These are phyloP conservation scores for Dissoconium aciculare DNA, from an alignment of 2,329 filamentous ascomycete species.

Conservation along the genomic window DNA sequence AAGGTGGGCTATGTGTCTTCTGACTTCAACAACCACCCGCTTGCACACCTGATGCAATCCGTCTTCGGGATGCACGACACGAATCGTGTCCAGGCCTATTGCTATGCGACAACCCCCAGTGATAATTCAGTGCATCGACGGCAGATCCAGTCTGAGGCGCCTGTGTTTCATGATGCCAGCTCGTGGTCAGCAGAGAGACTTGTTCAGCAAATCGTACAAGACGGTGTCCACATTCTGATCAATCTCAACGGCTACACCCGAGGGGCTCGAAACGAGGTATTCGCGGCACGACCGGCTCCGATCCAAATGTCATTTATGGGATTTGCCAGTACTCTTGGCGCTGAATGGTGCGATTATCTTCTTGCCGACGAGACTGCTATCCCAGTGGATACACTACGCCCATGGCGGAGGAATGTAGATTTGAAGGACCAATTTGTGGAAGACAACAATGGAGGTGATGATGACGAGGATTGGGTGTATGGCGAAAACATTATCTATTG, in stretches of 20 bases:
- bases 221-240: constrained; percentile 85
- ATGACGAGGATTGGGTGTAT: constrained; percentile 73
- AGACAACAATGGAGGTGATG: constrained; percentile 46
- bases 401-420: constrained; percentile 58
- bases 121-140: constrained; percentile 78
- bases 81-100: constrained; percentile 64
- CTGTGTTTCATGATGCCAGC: constrained; percentile 79
- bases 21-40: constrained; percentile 95
- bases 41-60: constrained; percentile 96
- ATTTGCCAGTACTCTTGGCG: constrained; percentile 86
- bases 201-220: constrained; percentile 69
- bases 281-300: constrained; percentile 82
- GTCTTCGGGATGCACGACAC: constrained; percentile 84
- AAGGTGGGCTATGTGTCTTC: constrained; percentile 94
- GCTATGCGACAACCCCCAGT: constrained; percentile 86
- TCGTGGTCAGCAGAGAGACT: constrained; percentile 72
- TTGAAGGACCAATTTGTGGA: constrained; percentile 52
- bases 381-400: constrained; percentile 64
- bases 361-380: constrained; percentile 80
- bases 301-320: constrained; percentile 99
- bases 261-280: constrained; percentile 92
- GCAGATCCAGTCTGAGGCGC: constrained; percentile 85
- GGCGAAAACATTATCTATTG: constrained; percentile 94
- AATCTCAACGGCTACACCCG: constrained; percentile 98
- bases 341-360: constrained; percentile 97